These are phyloP conservation scores for Echites panduratus DNA, from an alignment of 257 asterid species.

Conservation along the genomic window DNA sequence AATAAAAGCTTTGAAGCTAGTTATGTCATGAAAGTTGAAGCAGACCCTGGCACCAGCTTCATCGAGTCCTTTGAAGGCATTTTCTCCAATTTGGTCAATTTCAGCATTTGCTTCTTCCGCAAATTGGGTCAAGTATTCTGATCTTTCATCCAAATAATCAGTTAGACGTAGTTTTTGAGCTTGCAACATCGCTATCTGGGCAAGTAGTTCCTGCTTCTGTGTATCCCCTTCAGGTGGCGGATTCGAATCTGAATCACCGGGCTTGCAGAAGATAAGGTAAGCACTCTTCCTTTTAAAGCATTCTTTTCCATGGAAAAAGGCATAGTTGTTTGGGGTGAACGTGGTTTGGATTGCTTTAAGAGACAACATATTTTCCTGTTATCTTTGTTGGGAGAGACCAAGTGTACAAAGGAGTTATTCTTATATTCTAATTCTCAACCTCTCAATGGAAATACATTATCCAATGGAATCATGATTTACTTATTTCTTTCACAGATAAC, in stretches of 20 bases:
- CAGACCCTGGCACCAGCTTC: constrained; percentile 78
- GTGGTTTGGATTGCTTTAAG: constrained; percentile 56
- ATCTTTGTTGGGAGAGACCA: constrained; percentile 15
- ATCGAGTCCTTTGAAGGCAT: constrained; percentile 77
- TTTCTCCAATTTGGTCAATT: constrained; percentile 79
- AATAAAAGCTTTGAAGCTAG: background rate
- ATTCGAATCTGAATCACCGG: constrained; percentile 37
- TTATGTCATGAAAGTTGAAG: background rate
- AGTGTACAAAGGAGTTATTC: background rate
- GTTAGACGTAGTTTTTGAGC: constrained; percentile 76
- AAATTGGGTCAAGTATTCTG: constrained; percentile 64
- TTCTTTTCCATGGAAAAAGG: constrained; percentile 28
- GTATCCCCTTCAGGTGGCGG: constrained; percentile 52
- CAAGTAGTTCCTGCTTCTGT: constrained; percentile 81
- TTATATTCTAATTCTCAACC: constrained; percentile 37
- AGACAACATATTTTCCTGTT: constrained; percentile 42
- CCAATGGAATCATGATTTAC: too few relatives aligned
- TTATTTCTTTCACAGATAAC: background rate
- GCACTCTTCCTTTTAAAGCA: constrained; percentile 31
- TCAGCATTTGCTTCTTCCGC: constrained; percentile 89
- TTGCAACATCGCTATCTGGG: constrained; percentile 73
- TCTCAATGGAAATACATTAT: constrained; percentile 33
- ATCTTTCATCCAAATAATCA: constrained; percentile 77
- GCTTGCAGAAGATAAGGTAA: constrained; percentile 33
- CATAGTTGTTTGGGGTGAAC: constrained; percentile 33